Base-by-base conservation (phyloP, 768 basidiomycete genomes). In the Stropharia rugosoannulata region DNA sequence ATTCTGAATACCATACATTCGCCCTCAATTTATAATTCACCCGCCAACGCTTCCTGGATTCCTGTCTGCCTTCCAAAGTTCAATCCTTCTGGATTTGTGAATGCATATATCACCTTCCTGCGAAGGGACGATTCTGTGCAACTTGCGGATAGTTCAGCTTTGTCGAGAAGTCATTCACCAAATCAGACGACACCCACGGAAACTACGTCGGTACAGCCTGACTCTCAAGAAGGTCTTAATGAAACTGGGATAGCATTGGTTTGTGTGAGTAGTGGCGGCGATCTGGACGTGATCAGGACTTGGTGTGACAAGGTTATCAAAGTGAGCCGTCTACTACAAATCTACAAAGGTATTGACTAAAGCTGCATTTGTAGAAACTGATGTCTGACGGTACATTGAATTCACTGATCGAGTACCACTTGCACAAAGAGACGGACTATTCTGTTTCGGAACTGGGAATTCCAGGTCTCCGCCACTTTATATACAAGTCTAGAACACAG, bases 61-160 rank as follows among this genome's bases (percentile, higher is more conserved):
- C 97, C 97, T 2, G 82, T 99, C 45, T 98, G 97, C 68, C 81
- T 99, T 3, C 96, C 97, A 0, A 95, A 94, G 69, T 98, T 92
- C 77, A 93, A 98, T 65, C 78, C 92, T 0, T 73, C 85, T 4
- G 89, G 89, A 1, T 98, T 98, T 70, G 86, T 96, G 25, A 93
- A 99, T 68, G 90, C 93, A 11, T 32, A 32, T 32, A 32, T 32
- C 29, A 32, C 29, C 9, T 32, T 89, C 67, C 68, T 88, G 25
- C 78, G 81, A 41, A 80, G 75, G 57, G 75, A 77, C 50, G 70
- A 32, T 32, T 32, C 64, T 3, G 6, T 58, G 54, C 43, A 60
- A 59, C 45, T 59, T 37, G 36, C 65, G 59, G 56, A 51, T 53
- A 56, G 57, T 29, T 41, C 52, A 7, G 44, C 48, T 36, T n/a